These are phyloP conservation scores for Lasiodiplodia citricola DNA, from an alignment of 2,329 filamentous ascomycete genomes.

Conservation along the genomic window DNA sequence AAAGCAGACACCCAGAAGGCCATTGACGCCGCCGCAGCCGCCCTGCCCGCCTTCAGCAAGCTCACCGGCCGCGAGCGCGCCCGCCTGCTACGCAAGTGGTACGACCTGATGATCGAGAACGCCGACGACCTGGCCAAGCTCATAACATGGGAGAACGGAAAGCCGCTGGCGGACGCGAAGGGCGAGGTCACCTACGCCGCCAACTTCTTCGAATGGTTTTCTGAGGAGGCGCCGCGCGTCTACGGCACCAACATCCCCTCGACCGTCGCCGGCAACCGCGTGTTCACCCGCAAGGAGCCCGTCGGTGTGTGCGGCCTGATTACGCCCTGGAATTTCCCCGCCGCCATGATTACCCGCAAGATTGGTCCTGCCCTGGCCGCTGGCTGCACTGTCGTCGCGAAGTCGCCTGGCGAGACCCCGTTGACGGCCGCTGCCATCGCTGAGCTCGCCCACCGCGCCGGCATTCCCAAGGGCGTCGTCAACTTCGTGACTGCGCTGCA, in stretches of 20 bases:
- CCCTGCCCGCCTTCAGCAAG: conserved; percentile 72
- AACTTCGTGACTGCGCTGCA: conserved; percentile 82
- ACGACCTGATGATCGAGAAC: conserved; percentile 79
- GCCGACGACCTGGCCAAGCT: conserved; percentile 79
- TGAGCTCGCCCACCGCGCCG: conserved; percentile 83
- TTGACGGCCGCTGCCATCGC: conserved; percentile 88
- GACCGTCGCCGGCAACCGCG: conserved; percentile 71
- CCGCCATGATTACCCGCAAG: conserved; percentile 57
- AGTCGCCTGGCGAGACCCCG: conserved; percentile 90
- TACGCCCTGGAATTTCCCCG: conserved; percentile 84
- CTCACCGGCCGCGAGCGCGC: conserved; percentile 76
- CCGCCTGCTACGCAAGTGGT: conserved; percentile 78
- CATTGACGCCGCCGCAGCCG: conserved; percentile 80
- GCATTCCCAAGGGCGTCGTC: conserved; percentile 87
- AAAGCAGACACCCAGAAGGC: conserved; percentile 77
- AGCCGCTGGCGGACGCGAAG: conserved; percentile 65
- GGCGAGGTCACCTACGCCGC: conserved; percentile 35
- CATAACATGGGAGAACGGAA: conserved; percentile 91
- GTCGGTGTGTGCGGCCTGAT: conserved; percentile 84
- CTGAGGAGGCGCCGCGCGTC: conserved; percentile 34
- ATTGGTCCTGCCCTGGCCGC: conserved; percentile 76
- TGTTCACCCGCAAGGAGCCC: conserved; percentile 81
- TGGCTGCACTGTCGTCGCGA: conserved; percentile 93
- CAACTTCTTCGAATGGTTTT: conserved; percentile 36
- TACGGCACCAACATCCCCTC: conserved; percentile 74